Percentiles rank a stretch among this genome's conserved stretches.
These are phyloP conservation scores for Tolypocladium sp. DNA, from an alignment of 2,329 filamentous ascomycete genomes.

Conservation along the genomic window DNA sequence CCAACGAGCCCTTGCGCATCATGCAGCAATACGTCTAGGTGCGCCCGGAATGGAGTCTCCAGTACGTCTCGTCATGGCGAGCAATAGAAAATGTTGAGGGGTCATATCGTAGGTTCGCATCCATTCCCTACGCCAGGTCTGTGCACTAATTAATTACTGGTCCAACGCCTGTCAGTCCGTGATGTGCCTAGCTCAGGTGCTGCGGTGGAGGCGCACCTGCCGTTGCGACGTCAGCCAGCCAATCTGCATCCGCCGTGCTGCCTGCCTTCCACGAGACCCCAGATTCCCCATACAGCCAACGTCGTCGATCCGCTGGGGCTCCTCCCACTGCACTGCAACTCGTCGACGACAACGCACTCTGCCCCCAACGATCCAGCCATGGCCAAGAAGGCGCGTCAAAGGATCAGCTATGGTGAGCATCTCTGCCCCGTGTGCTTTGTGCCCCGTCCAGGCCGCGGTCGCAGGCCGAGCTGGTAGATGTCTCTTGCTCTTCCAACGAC, in stretches of 20 bases:
- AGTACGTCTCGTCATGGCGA: no score
- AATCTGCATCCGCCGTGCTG: neutral
- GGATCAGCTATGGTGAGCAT: constrained; percentile 57
- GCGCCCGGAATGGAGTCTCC: no score
- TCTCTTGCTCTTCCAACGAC: neutral
- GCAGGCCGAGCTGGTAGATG: neutral
- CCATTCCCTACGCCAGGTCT: neutral
- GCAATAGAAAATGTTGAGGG: neutral
- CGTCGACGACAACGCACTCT: neutral
- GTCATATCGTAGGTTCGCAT: neutral
- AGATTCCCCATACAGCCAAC: neutral
- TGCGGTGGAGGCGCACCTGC: neutral
- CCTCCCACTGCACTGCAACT: neutral
- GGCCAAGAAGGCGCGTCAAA: constrained; percentile 61
- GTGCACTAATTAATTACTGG: neutral
- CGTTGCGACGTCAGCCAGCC: neutral
- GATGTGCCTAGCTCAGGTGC: neutral
- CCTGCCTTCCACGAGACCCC: neutral
- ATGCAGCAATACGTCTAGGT: no score
- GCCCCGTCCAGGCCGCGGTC: neutral
- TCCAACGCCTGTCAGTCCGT: neutral
- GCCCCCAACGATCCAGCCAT: constrained; percentile 25
- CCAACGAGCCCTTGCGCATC: neutral
- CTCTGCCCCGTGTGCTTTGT: neutral
- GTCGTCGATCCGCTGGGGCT: neutral